Base-by-base conservation (phyloP, 176 grass and related monocot genomes). In the Bothriochloa decipiens region DNA sequence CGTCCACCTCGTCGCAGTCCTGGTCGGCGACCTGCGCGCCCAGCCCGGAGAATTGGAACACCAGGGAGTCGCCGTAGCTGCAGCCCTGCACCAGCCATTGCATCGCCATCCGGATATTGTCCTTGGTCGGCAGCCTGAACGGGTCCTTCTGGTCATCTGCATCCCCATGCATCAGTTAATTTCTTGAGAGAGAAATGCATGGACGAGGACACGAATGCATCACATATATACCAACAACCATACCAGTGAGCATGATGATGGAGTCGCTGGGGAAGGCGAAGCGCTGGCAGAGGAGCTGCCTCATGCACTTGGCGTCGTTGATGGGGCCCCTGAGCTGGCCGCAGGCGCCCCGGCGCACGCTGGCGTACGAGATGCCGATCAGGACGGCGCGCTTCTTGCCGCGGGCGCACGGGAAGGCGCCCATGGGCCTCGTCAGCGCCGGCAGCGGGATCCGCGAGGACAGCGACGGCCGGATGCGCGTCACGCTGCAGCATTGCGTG, bases 31-130 rank as follows among this genome's bases (percentile, higher is more conserved):
- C 92, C 91, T 98, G 93, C 37, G 83, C 78, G 0, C 91, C 96
- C 9, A 84, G 60, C 3, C 96, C 96, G 8, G 96, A 98, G 93
- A 92, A 98, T 27, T 95, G 96, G 84, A 98, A 98, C 86, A 98
- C 89, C 58, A 98, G 86, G 0, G 96, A 98, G 80, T 98, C 93
- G 1, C 96, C 92, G 13, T 35, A 76, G 81, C 83, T 62, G 86
- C 93, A 94, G 0, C 89, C 93, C 49, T 81, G 82, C 69, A 98
- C 78, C 83, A 98, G 91, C 96, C 96, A 98, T 17, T 80, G 72
- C 96, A 98, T 98, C 72, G 93, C 96, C 70, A 85, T 83, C 2
- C 82, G 66, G 46, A 98, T 73, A 87, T 95, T 98, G 72, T 84
- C 83, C 88, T 93, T 98, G 43, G 91, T 98, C 3, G 96, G 93